These are phyloP conservation scores for Picea sitchensis DNA, from an alignment of 75 land plant genomes.

Conservation along the genomic window DNA sequence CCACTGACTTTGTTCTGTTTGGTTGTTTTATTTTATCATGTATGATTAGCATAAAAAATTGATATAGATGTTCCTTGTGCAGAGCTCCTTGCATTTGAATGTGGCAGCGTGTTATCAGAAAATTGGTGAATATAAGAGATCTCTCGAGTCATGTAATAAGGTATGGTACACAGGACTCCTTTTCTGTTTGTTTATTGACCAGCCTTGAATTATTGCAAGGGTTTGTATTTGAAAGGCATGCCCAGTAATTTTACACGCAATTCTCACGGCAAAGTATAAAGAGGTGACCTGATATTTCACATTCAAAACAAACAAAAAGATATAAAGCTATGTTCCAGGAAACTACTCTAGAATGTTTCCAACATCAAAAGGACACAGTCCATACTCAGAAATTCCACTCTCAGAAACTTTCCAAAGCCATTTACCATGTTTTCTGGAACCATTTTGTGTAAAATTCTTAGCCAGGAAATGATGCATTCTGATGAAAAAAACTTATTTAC, in stretches of 20 bases:
- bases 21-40: too few species aligned
- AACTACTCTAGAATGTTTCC: not conserved
- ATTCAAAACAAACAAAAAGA: not conserved
- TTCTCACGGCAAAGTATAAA: not conserved
- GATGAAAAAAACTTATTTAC: not conserved
- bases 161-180: slow-evolving; percentile 21
- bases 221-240: not conserved
- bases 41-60: too few species aligned
- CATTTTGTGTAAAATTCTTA: not conserved
- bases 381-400: not conserved
- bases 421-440: not conserved
- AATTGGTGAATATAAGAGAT: slow-evolving; percentile 70
- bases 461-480: not conserved
- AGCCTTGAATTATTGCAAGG: not conserved
- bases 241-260: not conserved
- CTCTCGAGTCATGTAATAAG: slow-evolving; percentile 90
- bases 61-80: slow-evolving; percentile 14
- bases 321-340: not conserved
- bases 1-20: too few species aligned
- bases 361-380: not conserved
- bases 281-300: not conserved
- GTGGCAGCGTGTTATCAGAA: slow-evolving; percentile 94
- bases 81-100: slow-evolving; percentile 83
- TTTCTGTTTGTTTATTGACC: not conserved
- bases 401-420: not conserved